Evolutionary conservation across 306 rosid species (phyloP).

Genomic region (Bauhinia variegata): DNA sequence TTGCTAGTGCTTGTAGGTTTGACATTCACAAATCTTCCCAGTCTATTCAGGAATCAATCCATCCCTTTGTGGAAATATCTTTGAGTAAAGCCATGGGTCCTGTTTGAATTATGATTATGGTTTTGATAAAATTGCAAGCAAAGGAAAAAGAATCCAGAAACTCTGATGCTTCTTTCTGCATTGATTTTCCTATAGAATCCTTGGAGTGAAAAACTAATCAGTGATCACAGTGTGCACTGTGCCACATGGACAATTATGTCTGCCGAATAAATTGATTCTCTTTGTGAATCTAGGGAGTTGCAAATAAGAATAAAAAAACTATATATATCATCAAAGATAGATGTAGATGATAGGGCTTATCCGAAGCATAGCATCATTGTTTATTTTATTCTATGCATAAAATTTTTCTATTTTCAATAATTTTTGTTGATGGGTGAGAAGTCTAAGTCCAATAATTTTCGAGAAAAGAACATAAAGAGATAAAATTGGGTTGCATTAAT

Average conservation of each 20-base stretch:
- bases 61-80: slow-evolving; percentile 23
- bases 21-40: not conserved
- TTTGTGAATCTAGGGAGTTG: too few species aligned
- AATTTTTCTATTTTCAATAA: slow-evolving; percentile 22
- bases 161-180: slow-evolving; percentile 27
- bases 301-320: too few species aligned
- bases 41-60: not conserved
- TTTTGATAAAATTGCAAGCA: slow-evolving; percentile 45
- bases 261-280: not conserved
- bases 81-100: slow-evolving; percentile 11
- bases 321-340: too few species aligned
- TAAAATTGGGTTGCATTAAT: slow-evolving; percentile 30
- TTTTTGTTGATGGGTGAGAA: slow-evolving; percentile 9
- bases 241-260: slow-evolving; percentile 31
- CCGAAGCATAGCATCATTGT: slow-evolving; percentile 7
- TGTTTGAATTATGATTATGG: slow-evolving; percentile 30
- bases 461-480: not conserved
- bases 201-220: slow-evolving; percentile 2
- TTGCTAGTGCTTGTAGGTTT: not conserved
- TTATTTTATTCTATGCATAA: not conserved
- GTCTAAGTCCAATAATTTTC: slow-evolving; percentile 13
- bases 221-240: slow-evolving; percentile 28
- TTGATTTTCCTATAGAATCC: slow-evolving; percentile 13
- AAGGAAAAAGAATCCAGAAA: slow-evolving; percentile 12
- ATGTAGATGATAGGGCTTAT: not conserved